Evolutionary conservation across 768 basidiomycete species (phyloP).

Genomic region (Kwoniella heveanensis): DNA sequence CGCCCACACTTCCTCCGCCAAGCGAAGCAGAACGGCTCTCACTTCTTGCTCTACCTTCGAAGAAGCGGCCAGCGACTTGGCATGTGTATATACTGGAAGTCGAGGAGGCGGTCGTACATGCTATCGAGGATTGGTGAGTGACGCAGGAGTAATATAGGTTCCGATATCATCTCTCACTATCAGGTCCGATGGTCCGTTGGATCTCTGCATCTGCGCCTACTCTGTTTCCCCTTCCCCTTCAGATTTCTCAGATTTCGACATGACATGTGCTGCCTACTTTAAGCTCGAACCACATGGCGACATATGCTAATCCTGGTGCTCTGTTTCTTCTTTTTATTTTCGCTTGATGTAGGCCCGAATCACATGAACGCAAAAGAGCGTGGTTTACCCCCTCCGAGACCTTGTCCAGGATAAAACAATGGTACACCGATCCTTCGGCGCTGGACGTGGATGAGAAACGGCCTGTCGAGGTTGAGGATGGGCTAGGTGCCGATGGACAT

Average conservation of each 20-base stretch:
- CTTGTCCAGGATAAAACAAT: constrained; percentile 31
- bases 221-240: too few species aligned
- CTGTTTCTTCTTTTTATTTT: neutral
- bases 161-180: neutral
- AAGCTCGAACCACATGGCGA: too few species aligned
- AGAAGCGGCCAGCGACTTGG: constrained; percentile 29
- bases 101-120: constrained; percentile 8
- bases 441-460: constrained; percentile 5
- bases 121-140: constrained; percentile 9
- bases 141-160: too few species aligned
- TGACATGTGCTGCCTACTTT: too few species aligned
- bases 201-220: too few species aligned
- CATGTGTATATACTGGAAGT: constrained; percentile 39
- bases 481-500: too few species aligned
- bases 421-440: constrained; percentile 28
- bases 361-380: constrained; percentile 34
- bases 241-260: too few species aligned
- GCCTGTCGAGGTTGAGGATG: constrained; percentile 4
- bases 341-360: constrained; percentile 36
- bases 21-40: constrained; percentile 28
- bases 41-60: constrained; percentile 25
- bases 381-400: constrained; percentile 31
- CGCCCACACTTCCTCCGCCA: constrained; percentile 24
- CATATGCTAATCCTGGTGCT: too few species aligned
- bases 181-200: too few species aligned